A percentile compares a stretch with the other conserved stretches of the same genome.
phyloP scores from a whole-genome alignment of 805 yeast genomes.

The Ogataea ganodermae region DNA sequence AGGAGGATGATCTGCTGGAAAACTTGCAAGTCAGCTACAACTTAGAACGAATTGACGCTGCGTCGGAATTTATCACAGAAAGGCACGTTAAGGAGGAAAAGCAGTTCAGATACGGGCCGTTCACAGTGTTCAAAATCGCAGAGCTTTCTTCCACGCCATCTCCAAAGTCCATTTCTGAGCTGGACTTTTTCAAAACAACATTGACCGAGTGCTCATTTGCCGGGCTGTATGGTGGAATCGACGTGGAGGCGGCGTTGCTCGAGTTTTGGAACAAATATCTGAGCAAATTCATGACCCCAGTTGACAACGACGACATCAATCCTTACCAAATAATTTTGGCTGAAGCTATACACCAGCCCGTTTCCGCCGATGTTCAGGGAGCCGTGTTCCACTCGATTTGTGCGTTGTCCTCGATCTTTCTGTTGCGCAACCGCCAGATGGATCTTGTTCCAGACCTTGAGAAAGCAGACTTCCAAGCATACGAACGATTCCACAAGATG shows the following conservation, averaged over 20 bases:
- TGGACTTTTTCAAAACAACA: background rate
- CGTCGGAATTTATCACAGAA: background rate
- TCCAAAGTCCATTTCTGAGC: background rate
- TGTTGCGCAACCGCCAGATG: background rate
- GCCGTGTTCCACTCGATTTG: conserved; percentile 5
- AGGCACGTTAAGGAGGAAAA: background rate
- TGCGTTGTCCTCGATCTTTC: background rate
- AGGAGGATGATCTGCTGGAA: background rate
- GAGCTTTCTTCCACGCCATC: background rate
- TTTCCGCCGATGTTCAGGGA: background rate
- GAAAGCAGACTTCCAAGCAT: background rate
- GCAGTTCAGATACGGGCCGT: conserved; percentile 1
- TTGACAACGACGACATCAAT: background rate
- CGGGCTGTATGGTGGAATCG: background rate
- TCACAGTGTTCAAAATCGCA: background rate
- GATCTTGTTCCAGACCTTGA: background rate
- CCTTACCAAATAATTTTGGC: background rate
- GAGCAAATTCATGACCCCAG: conserved; percentile 4
- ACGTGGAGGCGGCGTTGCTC: background rate
- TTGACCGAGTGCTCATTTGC: background rate
- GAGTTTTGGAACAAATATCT: conserved; percentile 3
- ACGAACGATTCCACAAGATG: conserved; percentile 1
- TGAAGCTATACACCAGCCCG: background rate
- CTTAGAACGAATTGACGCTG: conserved; percentile 1
- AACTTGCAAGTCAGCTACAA: background rate